These are phyloP conservation scores for Manihot esculenta DNA, from an alignment of 441 rosid species.

Conservation along the genomic window DNA sequence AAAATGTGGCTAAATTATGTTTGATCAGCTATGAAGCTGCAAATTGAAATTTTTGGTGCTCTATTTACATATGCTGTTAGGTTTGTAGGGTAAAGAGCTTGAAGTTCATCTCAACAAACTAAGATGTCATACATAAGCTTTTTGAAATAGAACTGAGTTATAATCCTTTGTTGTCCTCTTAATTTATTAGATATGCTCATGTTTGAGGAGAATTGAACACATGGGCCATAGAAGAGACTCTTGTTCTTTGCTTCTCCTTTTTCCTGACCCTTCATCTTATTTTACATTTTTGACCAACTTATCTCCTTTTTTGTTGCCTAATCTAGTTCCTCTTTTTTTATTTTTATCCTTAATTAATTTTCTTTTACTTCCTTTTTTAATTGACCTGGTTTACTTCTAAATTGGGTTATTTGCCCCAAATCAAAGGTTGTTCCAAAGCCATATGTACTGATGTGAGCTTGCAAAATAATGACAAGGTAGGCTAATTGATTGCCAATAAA, in stretches of 20 bases:
- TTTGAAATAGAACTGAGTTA: neutral
- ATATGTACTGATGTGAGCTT: slow-evolving; percentile 13
- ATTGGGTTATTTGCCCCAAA: slow-evolving; percentile 11
- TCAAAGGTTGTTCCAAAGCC: slow-evolving; percentile 16
- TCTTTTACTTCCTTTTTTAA: neutral
- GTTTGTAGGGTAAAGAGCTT: slow-evolving; percentile 10
- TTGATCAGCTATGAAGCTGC: too few species aligned
- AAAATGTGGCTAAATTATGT: too few species aligned
- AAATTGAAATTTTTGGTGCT: too few species aligned
- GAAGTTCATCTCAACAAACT: slow-evolving; percentile 22
- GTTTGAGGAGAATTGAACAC: too few species aligned
- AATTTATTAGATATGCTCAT: slow-evolving; percentile 1
- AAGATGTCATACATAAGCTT: slow-evolving; percentile 18
- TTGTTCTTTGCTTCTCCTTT: neutral
- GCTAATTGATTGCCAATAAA: slow-evolving; percentile 17
- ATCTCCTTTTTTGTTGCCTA: neutral
- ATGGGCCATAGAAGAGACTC: neutral
- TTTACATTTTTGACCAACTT: neutral
- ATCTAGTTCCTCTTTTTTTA: neutral
- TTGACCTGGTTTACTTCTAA: neutral
- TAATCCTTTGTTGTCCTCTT: neutral
- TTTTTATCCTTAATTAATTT: neutral
- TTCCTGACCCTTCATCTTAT: slow-evolving; percentile 6
- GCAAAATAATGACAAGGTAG: slow-evolving; percentile 40
- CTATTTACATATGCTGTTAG: slow-evolving; percentile 8